Evolutionary conservation across 23 red algal species (phyloP).

Genomic region (Gracilaria caudata): DNA sequence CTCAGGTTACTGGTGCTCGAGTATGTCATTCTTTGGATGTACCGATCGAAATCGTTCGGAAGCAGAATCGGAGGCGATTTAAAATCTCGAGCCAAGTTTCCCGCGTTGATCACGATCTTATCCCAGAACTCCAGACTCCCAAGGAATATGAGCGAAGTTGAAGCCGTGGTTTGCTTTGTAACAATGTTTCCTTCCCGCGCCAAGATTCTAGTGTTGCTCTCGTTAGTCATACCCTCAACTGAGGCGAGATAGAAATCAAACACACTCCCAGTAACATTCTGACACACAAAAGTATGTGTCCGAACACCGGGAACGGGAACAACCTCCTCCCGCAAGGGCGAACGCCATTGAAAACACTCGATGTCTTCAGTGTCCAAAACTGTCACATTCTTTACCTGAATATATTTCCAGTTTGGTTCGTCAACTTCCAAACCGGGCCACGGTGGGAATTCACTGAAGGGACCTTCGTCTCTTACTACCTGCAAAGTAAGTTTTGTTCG

Average conservation of each 20-base stretch:
- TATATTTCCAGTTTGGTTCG: background rate
- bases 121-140: background rate
- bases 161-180: background rate
- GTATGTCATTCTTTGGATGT: no score
- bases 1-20: background rate
- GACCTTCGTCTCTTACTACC: constrained; percentile 8
- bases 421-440: background rate
- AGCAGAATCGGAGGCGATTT: background rate
- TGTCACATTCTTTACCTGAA: constrained; percentile 1
- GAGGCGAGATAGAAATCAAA: background rate
- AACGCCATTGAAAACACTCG: background rate
- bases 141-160: background rate
- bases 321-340: background rate
- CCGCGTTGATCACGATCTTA: constrained; percentile 11
- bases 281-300: background rate
- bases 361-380: background rate
- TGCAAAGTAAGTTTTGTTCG: background rate
- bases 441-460: background rate
- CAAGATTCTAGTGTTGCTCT: constrained; percentile 3
- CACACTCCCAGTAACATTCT: background rate
- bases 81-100: background rate
- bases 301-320: background rate
- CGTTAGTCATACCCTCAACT: background rate
- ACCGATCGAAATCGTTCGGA: background rate
- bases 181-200: background rate